A percentile compares a stretch with the other conserved stretches of the same genome.
These are phyloP conservation scores for Suillus alpinus DNA, from an alignment of 768 basidiomycete species.

Conservation along the genomic window DNA sequence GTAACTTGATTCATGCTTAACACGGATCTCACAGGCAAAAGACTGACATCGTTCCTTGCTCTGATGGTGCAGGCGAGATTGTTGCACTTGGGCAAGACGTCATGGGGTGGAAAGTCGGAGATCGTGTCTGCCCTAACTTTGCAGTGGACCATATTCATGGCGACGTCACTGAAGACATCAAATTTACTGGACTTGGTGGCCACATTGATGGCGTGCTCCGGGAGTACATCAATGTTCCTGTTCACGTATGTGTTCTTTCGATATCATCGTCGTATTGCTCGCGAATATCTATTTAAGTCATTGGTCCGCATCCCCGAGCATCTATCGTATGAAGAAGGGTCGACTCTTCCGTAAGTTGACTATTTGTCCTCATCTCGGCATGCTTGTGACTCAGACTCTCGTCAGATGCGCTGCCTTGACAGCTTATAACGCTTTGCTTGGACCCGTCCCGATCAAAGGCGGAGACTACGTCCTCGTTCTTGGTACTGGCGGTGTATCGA, in stretches of 20 bases:
- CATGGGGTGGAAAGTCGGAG: conserved; percentile 51
- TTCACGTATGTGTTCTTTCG: conserved; percentile 29
- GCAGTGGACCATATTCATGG: conserved; percentile 46
- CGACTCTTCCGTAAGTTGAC: conserved; percentile 53
- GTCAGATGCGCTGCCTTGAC: conserved; percentile 58
- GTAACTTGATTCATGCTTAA: conserved; percentile 36
- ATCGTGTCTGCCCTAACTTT: conserved; percentile 57
- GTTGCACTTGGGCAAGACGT: conserved; percentile 40
- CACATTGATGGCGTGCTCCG: conserved; percentile 50
- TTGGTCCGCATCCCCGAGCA: conserved; percentile 54
- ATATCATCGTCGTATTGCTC: background rate
- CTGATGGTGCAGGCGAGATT: conserved; percentile 60
- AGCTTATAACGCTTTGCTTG: conserved; percentile 58
- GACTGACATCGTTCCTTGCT: conserved; percentile 29
- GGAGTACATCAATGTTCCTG: conserved; percentile 51
- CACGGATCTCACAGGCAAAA: conserved; percentile 17
- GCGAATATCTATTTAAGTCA: conserved; percentile 27
- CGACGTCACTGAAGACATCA: conserved; percentile 35
- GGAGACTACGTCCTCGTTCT: conserved; percentile 58
- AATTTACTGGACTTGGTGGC: conserved; percentile 42
- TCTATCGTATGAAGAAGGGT: conserved; percentile 61
- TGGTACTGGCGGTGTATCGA: conserved; percentile 57
- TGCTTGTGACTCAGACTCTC: background rate
- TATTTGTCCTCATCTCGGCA: too few relatives aligned
- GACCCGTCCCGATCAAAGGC: conserved; percentile 48